Evolutionary conservation across 192 early-diverging fungal genomes (phyloP).

Genomic region (Backusella macrospora): DNA sequence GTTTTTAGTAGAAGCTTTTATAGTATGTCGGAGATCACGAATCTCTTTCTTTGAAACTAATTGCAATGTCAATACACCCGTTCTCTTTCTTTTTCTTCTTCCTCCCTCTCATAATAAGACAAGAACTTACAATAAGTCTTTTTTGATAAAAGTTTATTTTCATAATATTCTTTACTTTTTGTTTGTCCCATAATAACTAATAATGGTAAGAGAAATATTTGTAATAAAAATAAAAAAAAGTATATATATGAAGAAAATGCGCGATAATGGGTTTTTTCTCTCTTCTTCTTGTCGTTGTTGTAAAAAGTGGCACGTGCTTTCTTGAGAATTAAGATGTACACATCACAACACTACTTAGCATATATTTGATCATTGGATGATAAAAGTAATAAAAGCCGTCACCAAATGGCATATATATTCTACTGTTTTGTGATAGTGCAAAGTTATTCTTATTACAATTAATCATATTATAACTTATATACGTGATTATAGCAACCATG

Average conservation of each 20-base stretch:
- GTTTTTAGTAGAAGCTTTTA: slow-evolving; percentile 31
- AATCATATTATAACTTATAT: too few species aligned
- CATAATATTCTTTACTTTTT: slow-evolving; percentile 54
- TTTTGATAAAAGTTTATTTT: slow-evolving; percentile 42
- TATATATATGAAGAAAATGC: not conserved
- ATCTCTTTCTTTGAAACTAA: slow-evolving; percentile 55
- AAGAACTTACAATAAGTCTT: slow-evolving; percentile 49
- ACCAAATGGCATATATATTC: not conserved
- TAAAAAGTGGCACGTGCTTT: not conserved
- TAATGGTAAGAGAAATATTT: not conserved
- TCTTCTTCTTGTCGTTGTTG: not conserved
- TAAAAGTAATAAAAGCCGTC: not conserved
- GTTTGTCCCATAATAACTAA: slow-evolving; percentile 47
- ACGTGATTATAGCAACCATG: too few species aligned
- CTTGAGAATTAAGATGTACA: slow-evolving; percentile 1
- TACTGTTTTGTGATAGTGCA: too few species aligned
- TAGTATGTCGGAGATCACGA: slow-evolving; percentile 46
- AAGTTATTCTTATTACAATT: too few species aligned
- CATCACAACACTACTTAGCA: not conserved
- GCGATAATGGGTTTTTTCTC: not conserved
- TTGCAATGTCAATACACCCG: not conserved
- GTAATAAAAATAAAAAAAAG: not conserved
- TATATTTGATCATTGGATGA: not conserved
- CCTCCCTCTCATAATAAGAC: not conserved
- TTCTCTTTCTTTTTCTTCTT: not conserved